Base-by-base conservation (phyloP, 2,329 filamentous ascomycete species). In the Drechslerella dactyloides region DNA sequence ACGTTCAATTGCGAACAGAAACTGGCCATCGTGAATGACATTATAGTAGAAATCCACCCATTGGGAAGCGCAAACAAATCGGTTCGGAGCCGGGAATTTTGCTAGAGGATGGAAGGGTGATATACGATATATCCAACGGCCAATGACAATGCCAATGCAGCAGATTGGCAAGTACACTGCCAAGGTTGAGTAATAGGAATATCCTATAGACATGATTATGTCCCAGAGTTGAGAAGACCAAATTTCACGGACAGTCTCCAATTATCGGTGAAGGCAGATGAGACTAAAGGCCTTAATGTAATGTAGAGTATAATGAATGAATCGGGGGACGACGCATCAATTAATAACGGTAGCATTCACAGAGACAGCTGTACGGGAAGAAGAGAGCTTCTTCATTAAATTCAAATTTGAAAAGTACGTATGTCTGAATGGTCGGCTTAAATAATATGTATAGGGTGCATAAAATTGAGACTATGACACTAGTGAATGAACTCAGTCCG, bases 61-160 rank as follows among this genome's bases (percentile, higher is more conserved):
- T 37, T 37, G 33, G 13, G 33, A 37, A 37, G 33, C 33, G 13
- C 33, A 37, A 6, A 37, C 33, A 37, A 37, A 37, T 37, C 13
- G 6, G 13, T 37, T 37, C 33, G 13, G 37, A 15, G 37, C 37
- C 37, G 37, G 37, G 13, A 42, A 42, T 15, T 42, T 42, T 42
- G 37, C 37, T 15, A 42, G 37, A 42, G 37, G 37, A 13, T 15
- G 37, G n/a, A 42, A 42, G 15, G 37, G 37, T 42, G 37, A 42
- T 42, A 42, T 6, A 42, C 37, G 37, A 42, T 42, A 42, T 42
- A 42, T 42, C 37, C 37, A 42, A 13, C 37, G 37, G 13, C 37
- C 37, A 42, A 42, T 42, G 15, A 42, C 37, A 42, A 42, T 6
- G 37, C 37, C 37, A 42, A 42, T 5, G n/a, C n/a, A 42, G n/a